phyloP scores from a whole-genome alignment of 1,284 basidiomycete species.

The Apiotrichum veenhuisii region DNA sequence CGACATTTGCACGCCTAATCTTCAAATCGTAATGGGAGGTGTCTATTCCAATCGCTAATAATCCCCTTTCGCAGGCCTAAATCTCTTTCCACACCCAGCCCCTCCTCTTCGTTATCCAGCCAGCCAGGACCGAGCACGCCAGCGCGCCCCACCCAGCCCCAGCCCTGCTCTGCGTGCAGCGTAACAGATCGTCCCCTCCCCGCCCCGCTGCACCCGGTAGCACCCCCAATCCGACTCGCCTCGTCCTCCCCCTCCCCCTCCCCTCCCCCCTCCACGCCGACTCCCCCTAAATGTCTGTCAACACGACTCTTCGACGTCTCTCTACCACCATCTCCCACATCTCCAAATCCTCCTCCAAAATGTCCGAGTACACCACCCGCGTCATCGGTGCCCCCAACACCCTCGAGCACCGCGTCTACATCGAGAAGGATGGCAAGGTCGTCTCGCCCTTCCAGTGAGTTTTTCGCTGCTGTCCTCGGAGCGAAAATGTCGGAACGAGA shows the following conservation, averaged over 20 bases:
- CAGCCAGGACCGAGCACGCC: too few relatives aligned
- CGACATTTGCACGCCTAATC: too few relatives aligned
- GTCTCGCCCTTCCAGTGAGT: constrained; percentile 79
- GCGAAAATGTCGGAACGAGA: background rate
- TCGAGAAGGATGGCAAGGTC: constrained; percentile 81
- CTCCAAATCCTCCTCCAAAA: constrained; percentile 15
- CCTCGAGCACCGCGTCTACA: constrained; percentile 87
- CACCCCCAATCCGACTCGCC: background rate
- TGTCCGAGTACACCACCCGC: constrained; percentile 23
- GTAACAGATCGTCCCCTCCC: background rate
- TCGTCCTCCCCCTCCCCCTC: background rate
- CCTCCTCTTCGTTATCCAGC: too few relatives aligned
- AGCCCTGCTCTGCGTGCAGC: too few relatives aligned
- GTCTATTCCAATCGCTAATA: too few relatives aligned
- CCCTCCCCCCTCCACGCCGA: background rate
- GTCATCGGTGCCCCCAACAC: constrained; percentile 23
- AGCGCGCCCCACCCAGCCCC: too few relatives aligned
- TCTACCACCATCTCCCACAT: constrained; percentile 20
- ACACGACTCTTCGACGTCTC: constrained; percentile 16
- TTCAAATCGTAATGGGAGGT: too few relatives aligned
- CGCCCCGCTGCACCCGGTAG: background rate
- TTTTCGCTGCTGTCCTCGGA: background rate
- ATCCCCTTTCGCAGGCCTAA: too few relatives aligned
- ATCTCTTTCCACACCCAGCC: too few relatives aligned
- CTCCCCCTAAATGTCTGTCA: constrained; percentile 1